Evolutionary conservation across 2,329 filamentous ascomycete genomes (phyloP), one percentile per base, ranked within the genome.

Genomic region (Cytospora leucostoma): DNA sequence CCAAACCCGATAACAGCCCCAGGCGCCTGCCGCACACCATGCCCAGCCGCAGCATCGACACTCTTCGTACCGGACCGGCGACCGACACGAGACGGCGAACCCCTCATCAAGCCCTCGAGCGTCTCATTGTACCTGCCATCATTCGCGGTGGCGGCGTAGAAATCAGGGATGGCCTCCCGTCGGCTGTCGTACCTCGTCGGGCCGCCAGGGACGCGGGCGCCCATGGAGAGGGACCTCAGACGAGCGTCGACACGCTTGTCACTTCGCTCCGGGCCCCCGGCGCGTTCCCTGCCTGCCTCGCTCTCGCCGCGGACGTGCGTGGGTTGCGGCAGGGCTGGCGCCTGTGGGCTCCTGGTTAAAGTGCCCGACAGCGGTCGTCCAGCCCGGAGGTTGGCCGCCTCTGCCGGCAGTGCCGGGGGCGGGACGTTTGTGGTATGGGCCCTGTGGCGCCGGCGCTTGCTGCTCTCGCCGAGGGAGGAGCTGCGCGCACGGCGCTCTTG

Each of bases 81-180:
- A 27, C 66, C 37, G 12, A 65, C 64, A 32, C 68, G 69, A 6
- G 68, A 72, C 49, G 75, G 76, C 51, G 81, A 68, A 69, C 80
- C 78, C 61, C 76, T 73, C 76, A 80, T 81, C 54, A 81, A 66
- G 10, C 78, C 77, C 70, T 80, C 79, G 27, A 81, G 74, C 5
- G 73, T 71, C 33, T 76, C 74, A 55, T 71, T 75, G 33, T 49
- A 50, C 32, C 33, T 61, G 21, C 62, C 66, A 51, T 32, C 58
- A 33, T 40, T 51, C 19, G 32, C n/a, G 10, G 32, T 32, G 3
- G 38, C 38, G 33, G 27, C 44, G 50, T 55, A 44, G 21, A 32
- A 32, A 61, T 21, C 44, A 47, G 8, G 32, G 37, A 38, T 47
- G 21, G 21, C 35, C 38, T 34, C 52, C 27, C 33, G 53, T 19